These are phyloP conservation scores for Hypoxylon sp. DNA, from an alignment of 2,329 filamentous ascomycete species.

Conservation along the genomic window DNA sequence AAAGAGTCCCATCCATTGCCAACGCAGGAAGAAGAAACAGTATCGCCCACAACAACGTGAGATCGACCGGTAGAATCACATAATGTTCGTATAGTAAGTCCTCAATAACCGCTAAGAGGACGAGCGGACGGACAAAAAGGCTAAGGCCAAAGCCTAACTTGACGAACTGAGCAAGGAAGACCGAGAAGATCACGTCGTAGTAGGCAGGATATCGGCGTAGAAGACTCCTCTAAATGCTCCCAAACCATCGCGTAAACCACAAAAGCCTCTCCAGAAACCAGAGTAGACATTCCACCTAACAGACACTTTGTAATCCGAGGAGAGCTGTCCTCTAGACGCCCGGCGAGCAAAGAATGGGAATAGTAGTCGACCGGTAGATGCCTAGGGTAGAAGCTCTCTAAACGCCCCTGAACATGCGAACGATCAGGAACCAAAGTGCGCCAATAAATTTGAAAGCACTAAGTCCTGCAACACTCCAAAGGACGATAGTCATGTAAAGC, in stretches of 20 bases:
- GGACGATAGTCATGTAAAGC: slow-evolving; percentile 86
- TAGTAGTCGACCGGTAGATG: background rate
- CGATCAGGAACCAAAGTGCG: slow-evolving; percentile 91
- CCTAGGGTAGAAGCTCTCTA: slow-evolving; percentile 51
- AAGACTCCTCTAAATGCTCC: slow-evolving; percentile 1
- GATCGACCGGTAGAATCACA: slow-evolving; percentile 12
- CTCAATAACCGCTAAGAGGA: slow-evolving; percentile 13
- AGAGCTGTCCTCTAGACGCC: slow-evolving; percentile 11
- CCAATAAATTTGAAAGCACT: slow-evolving; percentile 90
- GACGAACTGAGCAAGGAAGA: slow-evolving; percentile 1
- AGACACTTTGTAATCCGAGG: slow-evolving; percentile 1
- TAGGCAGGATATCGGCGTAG: slow-evolving; percentile 11
- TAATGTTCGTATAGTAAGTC: slow-evolving; percentile 15
- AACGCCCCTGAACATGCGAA: slow-evolving; percentile 83
- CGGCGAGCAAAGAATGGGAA: slow-evolving; percentile 7
- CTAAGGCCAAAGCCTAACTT: background rate
- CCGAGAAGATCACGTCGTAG: slow-evolving; percentile 1
- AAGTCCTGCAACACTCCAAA: slow-evolving; percentile 89
- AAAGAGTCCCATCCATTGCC: background rate
- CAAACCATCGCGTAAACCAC: slow-evolving; percentile 1
- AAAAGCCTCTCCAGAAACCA: slow-evolving; percentile 8
- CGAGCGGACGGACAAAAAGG: slow-evolving; percentile 7
- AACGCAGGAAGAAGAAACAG: background rate
- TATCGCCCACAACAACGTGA: slow-evolving; percentile 9
- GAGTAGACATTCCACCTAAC: slow-evolving; percentile 7